Conservation (phyloP, 2,329 filamentous ascomycete genomes). For the Trichoderma sp. region DNA sequence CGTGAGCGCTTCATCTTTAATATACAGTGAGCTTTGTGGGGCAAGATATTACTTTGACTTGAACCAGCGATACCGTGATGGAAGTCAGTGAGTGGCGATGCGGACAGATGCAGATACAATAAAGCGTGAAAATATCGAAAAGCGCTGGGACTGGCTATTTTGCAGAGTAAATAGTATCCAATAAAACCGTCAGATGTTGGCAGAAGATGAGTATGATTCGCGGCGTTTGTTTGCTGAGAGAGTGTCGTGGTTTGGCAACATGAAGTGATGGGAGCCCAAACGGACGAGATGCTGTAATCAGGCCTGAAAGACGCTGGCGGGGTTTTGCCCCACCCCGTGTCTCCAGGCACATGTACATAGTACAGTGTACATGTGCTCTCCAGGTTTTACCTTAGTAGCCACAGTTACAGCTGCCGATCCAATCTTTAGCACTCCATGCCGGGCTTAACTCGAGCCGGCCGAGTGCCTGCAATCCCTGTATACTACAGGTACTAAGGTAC, state of each 20-base stretch:
- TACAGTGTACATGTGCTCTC: neutral
- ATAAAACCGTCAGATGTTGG: neutral
- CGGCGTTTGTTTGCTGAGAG: neutral
- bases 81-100: neutral
- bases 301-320: neutral
- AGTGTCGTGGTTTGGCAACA: neutral
- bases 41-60: conserved; percentile 19
- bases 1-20: conserved; percentile 60
- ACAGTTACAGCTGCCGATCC: neutral
- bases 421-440: neutral
- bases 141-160: neutral
- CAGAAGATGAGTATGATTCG: neutral
- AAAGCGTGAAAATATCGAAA: neutral
- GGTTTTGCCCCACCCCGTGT: neutral
- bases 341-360: neutral
- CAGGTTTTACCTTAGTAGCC: neutral
- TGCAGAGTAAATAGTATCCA: neutral
- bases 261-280: neutral
- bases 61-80: neutral
- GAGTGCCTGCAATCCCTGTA: neutral
- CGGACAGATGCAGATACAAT: neutral
- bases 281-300: neutral
- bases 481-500: too few relatives aligned
- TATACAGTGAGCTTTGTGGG: conserved; percentile 28
- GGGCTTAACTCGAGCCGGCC: neutral